phyloP scores from a whole-genome alignment of 2,329 filamentous ascomycete species.

The Pyricularia sp. region DNA sequence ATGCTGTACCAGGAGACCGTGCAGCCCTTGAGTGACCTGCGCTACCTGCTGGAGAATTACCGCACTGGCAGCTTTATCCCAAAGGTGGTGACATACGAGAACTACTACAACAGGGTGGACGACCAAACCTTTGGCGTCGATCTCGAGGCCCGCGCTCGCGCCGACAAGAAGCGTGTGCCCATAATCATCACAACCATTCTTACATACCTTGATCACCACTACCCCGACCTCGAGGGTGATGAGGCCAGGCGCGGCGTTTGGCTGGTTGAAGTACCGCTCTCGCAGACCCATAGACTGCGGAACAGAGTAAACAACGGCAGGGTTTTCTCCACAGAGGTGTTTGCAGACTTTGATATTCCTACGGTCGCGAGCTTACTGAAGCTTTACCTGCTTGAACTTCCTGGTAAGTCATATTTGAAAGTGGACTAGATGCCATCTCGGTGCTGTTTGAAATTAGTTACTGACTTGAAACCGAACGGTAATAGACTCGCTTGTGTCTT shows the following conservation, averaged over 20 bases:
- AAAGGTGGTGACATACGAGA: constrained; percentile 88
- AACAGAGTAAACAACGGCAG: constrained; percentile 81
- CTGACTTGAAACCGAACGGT: neutral
- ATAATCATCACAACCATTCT: constrained; percentile 85
- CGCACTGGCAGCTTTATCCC: constrained; percentile 88
- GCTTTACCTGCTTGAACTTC: constrained; percentile 88
- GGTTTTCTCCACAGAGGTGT: constrained; percentile 61
- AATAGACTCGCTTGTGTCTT: constrained; percentile 91
- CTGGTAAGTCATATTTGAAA: constrained; percentile 50
- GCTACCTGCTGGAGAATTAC: constrained; percentile 95
- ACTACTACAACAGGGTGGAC: constrained; percentile 97
- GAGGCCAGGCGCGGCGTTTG: constrained; percentile 87
- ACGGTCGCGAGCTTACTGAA: constrained; percentile 90
- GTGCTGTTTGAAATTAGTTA: neutral
- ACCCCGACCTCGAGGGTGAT: constrained; percentile 94
- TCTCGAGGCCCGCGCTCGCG: constrained; percentile 85
- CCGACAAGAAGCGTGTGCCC: constrained; percentile 91
- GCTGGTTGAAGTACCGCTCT: constrained; percentile 83
- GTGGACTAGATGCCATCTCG: neutral
- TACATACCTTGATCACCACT: constrained; percentile 92
- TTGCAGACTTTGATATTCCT: constrained; percentile 86
- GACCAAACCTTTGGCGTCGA: constrained; percentile 98
- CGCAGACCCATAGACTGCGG: constrained; percentile 76
- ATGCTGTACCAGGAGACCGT: constrained; percentile 98
- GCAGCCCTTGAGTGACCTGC: constrained; percentile 81